Base-by-base conservation (phyloP, 176 grass and related monocot genomes). In the Zoysia japonica region DNA sequence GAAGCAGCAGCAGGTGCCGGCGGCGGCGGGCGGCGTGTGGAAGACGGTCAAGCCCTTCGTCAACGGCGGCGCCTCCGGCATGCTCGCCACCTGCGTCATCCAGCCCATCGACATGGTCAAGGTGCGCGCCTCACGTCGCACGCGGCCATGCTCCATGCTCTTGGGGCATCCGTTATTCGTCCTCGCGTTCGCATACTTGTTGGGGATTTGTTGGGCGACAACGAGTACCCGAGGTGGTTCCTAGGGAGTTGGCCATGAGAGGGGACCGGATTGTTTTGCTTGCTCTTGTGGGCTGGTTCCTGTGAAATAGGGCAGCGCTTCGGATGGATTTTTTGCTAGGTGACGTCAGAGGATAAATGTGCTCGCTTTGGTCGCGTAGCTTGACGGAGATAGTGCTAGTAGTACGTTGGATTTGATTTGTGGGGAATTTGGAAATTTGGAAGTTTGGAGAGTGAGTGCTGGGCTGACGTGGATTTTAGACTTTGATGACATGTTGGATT, bases 101-200 rank as follows among this genome's bases (percentile, higher is more conserved):
- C 94, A 97, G 75, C 94, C 94, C 51, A 89, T 99, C 84, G 96
- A 99, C 65, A 99, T 95, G 96, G 61, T 99, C 86, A 99, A 99
- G 96, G 96, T 98, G 90, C 88, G 83, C 93, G 83, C 61, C 72
- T 90, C 83, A 54, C 88, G 8, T 19, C 59, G 3, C 59, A 9
- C 59, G 19, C 9, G 47, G 11, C 11, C 50, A 0, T 4, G 11
- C 11, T 14, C 28, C 28, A 28, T 28, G 0, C 50, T 52, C 11
- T 2, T 12, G 2, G 50, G 10, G 10, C 11, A 52, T 52, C 11
- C 7, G 12, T 12, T 12, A 12, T 52, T 52, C 50, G 50, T 11
- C 50, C 11, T 52, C 12, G 50, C 50, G 60, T 11, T 3, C 7
- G 8, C 8, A 36, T 28, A 8, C 11, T 35, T 5, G 38, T 3